Evolutionary conservation across 2,329 filamentous ascomycete species (phyloP), one percentile per base, ranked within the genome.

Genomic region (Aspergillus ibericus): DNA sequence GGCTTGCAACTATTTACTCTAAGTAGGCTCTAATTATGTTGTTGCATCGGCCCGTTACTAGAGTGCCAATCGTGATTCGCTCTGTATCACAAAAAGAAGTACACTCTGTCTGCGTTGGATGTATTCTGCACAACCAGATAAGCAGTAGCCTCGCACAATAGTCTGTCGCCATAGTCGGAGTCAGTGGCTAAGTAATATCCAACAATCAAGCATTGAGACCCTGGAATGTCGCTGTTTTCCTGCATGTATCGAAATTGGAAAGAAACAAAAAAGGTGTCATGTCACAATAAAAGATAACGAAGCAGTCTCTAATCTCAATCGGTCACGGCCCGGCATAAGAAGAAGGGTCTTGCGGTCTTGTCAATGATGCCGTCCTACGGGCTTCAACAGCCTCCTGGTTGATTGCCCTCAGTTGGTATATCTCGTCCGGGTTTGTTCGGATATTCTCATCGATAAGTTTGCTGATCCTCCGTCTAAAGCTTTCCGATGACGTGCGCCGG

Each of bases 381-480:
- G 40, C 56, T 12, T 60, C 55, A 12, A 27, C 22, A 9, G 53
- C 53, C 42, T 64, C 61, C 7, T 55, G 58, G 13, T 63, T 44
- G 12, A 32, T 40, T 12, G 55, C 48, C 10, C 62, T 61, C 16
- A 71, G 63, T 46, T 71, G 68, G 40, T 70, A 65, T 36, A 60
- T 58, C 12, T 72, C 70, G 1, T 44, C 15, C 3, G 70, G 62
- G 4, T 54, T 66, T 50, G 60, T 61, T 25, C 65, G 65, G 20
- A 71, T 61, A 47, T 62, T 70, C 13, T 74, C 71, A 50, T 73
- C 72, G 52, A 74, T 71, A 3, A 74, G 65, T 50, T 64, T 64
- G 62, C 71, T 74, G 55, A 73, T 68, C 36, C 59, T 67, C 48
- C 70, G 70, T 59, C 70, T 68, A 34, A 72, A 71, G 42, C 71